A percentile compares a stretch with the other conserved stretches of the same genome.
Conservation (phyloP, 2,329 filamentous ascomycete species). For the Stromatinia cepivora region DNA sequence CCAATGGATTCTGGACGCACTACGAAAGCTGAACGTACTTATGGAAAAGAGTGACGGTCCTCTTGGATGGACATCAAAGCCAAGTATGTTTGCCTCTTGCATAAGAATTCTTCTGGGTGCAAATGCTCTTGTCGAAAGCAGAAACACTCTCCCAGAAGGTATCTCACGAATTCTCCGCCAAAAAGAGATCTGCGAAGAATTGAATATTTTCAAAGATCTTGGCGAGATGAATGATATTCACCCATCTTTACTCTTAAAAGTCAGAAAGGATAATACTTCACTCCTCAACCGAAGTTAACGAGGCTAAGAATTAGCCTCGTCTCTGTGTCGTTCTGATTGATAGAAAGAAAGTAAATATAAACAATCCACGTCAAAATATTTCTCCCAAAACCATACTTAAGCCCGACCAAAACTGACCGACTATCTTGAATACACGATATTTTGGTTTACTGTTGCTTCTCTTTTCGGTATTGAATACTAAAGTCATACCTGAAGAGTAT, state of each 20-base stretch:
- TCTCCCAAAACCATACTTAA: not conserved
- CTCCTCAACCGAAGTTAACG: conserved; percentile 11
- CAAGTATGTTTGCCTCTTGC: conserved; percentile 65
- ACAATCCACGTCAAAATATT: not conserved
- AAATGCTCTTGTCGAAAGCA: conserved; percentile 22
- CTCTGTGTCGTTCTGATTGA: not conserved
- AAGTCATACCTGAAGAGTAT: not conserved
- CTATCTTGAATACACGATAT: not conserved
- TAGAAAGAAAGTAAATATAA: not conserved
- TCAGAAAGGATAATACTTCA: conserved; percentile 8
- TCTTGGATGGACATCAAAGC: conserved; percentile 70
- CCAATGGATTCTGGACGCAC: conserved; percentile 48
- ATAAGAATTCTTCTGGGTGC: conserved; percentile 45
- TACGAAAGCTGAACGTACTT: conserved; percentile 27
- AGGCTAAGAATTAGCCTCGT: conserved; percentile 1
- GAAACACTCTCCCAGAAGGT: not conserved
- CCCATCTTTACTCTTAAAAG: conserved; percentile 3
- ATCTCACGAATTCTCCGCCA: not conserved
- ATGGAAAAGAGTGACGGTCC: conserved; percentile 56
- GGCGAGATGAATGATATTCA: conserved; percentile 20
- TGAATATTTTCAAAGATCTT: conserved; percentile 10
- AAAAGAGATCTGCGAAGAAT: conserved; percentile 5
- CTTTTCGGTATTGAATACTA: not conserved
- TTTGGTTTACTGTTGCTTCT: not conserved
- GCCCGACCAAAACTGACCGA: not conserved